phyloP scores from a whole-genome alignment of 2,329 filamentous ascomycete species.

The Fusarium sp. region DNA sequence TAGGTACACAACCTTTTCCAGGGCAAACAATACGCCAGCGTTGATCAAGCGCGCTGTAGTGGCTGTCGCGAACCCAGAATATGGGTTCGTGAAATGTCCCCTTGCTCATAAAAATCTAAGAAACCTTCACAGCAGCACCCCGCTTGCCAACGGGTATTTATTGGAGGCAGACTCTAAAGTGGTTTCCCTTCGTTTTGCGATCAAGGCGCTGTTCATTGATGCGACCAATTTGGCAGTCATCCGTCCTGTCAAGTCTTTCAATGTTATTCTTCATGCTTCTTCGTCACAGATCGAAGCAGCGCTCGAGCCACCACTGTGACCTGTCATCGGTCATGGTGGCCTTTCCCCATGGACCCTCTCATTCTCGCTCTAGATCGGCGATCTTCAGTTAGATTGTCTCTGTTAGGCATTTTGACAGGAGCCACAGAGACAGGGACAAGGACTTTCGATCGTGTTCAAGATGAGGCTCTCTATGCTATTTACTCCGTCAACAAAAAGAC shows the following conservation, averaged over 20 bases:
- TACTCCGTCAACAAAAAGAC: constrained; percentile 1
- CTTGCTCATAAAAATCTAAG: not conserved
- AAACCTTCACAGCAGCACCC: constrained; percentile 10
- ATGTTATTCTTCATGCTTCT: not conserved
- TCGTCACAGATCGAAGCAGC: constrained; percentile 12
- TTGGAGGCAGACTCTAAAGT: not conserved
- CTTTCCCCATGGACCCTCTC: constrained; percentile 21
- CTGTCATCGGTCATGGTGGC: constrained; percentile 6
- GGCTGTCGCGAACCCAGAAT: constrained; percentile 17
- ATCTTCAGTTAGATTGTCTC: constrained; percentile 28
- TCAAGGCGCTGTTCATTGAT: not conserved
- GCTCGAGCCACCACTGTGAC: constrained; percentile 29
- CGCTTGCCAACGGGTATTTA: not conserved
- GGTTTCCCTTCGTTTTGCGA: not conserved
- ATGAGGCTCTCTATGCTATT: constrained; percentile 10
- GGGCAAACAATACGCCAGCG: constrained; percentile 3
- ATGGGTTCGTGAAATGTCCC: not conserved
- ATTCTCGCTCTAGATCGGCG: constrained; percentile 37
- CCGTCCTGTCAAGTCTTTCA: not conserved
- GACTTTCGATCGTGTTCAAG: constrained; percentile 3
- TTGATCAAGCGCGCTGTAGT: constrained; percentile 6
- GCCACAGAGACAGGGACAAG: constrained; percentile 2
- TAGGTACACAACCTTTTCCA: constrained; percentile 10
- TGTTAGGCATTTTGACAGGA: constrained; percentile 14
- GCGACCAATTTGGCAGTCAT: not conserved